Percentiles rank a stretch among this genome's conserved stretches.
Evolutionary conservation across 2,329 filamentous ascomycete genomes (phyloP).

Genomic region (Penicillium sp.): DNA sequence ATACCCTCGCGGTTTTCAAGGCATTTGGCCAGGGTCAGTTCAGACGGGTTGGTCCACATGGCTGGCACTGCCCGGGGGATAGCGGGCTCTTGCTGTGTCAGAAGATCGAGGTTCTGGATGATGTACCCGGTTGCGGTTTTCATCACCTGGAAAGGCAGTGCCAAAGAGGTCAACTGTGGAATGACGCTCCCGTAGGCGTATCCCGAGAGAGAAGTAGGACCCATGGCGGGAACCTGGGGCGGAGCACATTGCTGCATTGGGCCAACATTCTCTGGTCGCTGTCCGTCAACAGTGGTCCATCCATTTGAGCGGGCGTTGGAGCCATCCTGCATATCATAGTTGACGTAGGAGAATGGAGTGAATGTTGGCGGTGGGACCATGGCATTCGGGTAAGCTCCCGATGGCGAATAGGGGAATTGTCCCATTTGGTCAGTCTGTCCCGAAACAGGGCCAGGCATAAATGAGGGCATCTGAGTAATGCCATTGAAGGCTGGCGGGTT

Average conservation of each 20-base stretch:
- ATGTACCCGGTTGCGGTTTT: conserved; percentile 44
- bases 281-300: conserved; percentile 43
- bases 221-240: conserved; percentile 49
- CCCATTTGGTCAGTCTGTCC: conserved; percentile 30
- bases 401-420: conserved; percentile 35
- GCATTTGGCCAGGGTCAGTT: conserved; percentile 88
- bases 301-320: conserved; percentile 34
- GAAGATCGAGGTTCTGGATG: conserved; percentile 54
- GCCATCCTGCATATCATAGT: conserved; percentile 35
- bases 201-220: conserved; percentile 51
- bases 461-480: conserved; percentile 27
- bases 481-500: conserved; percentile 32
- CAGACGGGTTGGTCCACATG: conserved; percentile 71
- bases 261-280: conserved; percentile 51
- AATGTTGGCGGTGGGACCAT: conserved; percentile 34
- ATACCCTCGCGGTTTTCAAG: conserved; percentile 92
- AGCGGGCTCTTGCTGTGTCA: conserved; percentile 69
- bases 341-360: conserved; percentile 34
- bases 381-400: conserved; percentile 35
- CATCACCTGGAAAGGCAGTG: conserved; percentile 43
- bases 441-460: conserved; percentile 26
- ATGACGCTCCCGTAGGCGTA: conserved; percentile 59
- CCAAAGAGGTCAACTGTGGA: conserved; percentile 48
- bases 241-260: conserved; percentile 58
- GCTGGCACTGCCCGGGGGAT: conserved; percentile 88